phyloP scores from a whole-genome alignment of 768 basidiomycete species.

The Hericium erinaceus region DNA sequence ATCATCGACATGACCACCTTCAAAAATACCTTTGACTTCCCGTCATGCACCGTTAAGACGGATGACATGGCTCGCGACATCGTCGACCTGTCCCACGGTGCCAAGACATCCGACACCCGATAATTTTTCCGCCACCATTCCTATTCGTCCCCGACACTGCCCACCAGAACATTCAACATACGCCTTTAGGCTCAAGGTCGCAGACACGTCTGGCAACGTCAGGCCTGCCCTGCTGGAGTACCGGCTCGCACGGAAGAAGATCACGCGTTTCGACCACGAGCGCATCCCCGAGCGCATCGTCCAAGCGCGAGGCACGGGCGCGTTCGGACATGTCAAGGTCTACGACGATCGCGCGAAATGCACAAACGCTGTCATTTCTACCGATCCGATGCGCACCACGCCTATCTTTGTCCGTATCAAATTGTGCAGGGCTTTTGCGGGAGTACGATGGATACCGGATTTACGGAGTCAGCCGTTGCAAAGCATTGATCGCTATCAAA shows the following conservation, averaged over 20 bases:
- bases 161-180: neutral
- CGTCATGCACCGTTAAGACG: slow-evolving; percentile 1
- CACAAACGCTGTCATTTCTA: slow-evolving; percentile 61
- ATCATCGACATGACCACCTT: slow-evolving; percentile 6
- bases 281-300: slow-evolving; percentile 75
- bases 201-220: slow-evolving; percentile 29
- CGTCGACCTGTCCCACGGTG: slow-evolving; percentile 35
- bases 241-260: slow-evolving; percentile 65
- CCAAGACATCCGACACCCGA: slow-evolving; percentile 54
- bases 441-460: slow-evolving; percentile 47
- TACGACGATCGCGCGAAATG: slow-evolving; percentile 62
- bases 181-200: slow-evolving; percentile 42
- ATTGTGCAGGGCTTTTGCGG: slow-evolving; percentile 78
- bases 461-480: neutral
- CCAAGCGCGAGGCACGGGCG: slow-evolving; percentile 61
- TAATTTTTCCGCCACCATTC: slow-evolving; percentile 38
- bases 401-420: slow-evolving; percentile 79
- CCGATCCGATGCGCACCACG: slow-evolving; percentile 64
- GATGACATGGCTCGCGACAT: slow-evolving; percentile 25
- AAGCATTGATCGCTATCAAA: neutral
- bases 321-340: slow-evolving; percentile 78
- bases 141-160: neutral
- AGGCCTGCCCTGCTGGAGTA: slow-evolving; percentile 77
- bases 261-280: slow-evolving; percentile 78
- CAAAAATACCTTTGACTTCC: slow-evolving; percentile 9